phyloP scores from a whole-genome alignment of 78 protist species.

The Isochrysis galbana region DNA sequence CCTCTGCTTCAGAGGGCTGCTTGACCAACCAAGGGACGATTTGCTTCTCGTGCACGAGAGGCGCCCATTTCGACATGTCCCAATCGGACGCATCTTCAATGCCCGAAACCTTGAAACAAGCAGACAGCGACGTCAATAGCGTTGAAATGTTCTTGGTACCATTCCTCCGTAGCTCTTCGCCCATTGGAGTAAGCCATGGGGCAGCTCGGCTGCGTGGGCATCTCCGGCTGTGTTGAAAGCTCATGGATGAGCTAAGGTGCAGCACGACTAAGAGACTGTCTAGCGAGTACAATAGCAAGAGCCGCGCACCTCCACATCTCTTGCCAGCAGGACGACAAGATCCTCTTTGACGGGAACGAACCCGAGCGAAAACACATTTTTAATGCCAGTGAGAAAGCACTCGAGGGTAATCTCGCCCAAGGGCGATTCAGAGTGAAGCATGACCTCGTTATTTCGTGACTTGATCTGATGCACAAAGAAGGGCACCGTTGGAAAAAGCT shows the following conservation, averaged over 20 bases:
- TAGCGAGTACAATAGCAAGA: no score
- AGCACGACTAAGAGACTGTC: no score
- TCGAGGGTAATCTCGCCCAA: slow-evolving; percentile 79
- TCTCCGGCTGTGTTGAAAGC: no score
- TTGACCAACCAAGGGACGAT: slow-evolving; percentile 83
- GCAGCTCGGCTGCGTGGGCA: no score
- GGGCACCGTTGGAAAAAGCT: no score
- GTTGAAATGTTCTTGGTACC: no score
- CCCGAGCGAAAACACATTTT: slow-evolving; percentile 94
- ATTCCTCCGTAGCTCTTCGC: no score
- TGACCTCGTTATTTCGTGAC: slow-evolving; percentile 88
- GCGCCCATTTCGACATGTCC: slow-evolving; percentile 94
- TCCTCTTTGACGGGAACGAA: slow-evolving; percentile 93
- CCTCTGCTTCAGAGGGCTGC: slow-evolving; percentile 77
- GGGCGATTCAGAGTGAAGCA: slow-evolving; percentile 74
- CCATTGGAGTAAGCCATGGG: no score
- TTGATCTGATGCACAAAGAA: no score
- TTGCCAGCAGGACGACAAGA: slow-evolving; percentile 93
- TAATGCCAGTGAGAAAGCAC: slow-evolving; percentile 96
- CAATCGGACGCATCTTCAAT: slow-evolving; percentile 71
- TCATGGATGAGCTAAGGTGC: no score
- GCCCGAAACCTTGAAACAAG: slow-evolving; percentile 54
- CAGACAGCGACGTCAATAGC: no score
- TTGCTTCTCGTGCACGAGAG: slow-evolving; percentile 83
- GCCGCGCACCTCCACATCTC: slow-evolving; percentile 54